These are phyloP conservation scores for Fusarium miscanthi DNA, from an alignment of 2,329 filamentous ascomycete species.

Conservation along the genomic window DNA sequence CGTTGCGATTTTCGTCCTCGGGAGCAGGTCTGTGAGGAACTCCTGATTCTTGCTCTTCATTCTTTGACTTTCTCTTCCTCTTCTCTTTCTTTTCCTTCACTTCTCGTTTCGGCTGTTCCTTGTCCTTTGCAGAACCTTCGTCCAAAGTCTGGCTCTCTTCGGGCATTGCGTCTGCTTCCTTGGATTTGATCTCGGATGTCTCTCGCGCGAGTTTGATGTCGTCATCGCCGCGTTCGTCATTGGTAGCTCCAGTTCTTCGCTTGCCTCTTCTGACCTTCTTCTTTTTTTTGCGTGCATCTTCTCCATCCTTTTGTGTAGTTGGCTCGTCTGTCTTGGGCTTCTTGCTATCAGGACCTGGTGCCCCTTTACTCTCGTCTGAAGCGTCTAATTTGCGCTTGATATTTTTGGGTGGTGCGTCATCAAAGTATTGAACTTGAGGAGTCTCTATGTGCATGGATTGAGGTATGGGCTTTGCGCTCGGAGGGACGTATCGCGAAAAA, in stretches of 20 bases:
- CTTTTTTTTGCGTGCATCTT: constrained; percentile 40
- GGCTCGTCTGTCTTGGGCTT: constrained; percentile 48
- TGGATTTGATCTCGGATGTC: constrained; percentile 26
- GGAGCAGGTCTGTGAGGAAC: constrained; percentile 3
- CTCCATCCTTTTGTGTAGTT: constrained; percentile 10
- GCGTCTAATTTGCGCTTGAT: constrained; percentile 53
- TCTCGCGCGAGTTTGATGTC: constrained; percentile 15
- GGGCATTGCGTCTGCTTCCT: constrained; percentile 48
- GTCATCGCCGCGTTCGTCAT: constrained; percentile 27
- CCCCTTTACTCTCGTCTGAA: constrained; percentile 43
- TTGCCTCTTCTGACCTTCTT: constrained; percentile 42
- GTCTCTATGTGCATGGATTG: constrained; percentile 5
- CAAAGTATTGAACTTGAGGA: constrained; percentile 43
- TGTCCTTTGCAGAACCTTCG: constrained; percentile 44
- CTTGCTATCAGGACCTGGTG: constrained; percentile 49
- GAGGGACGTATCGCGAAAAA: constrained; percentile 57
- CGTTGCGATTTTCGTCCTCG: constrained; percentile 18
- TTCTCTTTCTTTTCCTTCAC: constrained; percentile 23
- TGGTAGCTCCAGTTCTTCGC: constrained; percentile 28
- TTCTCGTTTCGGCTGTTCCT: constrained; percentile 29
- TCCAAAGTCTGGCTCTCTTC: constrained; percentile 44
- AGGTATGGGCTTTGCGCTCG: constrained; percentile 43
- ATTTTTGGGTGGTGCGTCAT: constrained; percentile 44
- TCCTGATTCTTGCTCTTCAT: constrained; percentile 22
- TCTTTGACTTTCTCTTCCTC: constrained; percentile 19